Evolutionary conservation across 345 rosid species (phyloP).

Genomic region (Syzygium jambos): DNA sequence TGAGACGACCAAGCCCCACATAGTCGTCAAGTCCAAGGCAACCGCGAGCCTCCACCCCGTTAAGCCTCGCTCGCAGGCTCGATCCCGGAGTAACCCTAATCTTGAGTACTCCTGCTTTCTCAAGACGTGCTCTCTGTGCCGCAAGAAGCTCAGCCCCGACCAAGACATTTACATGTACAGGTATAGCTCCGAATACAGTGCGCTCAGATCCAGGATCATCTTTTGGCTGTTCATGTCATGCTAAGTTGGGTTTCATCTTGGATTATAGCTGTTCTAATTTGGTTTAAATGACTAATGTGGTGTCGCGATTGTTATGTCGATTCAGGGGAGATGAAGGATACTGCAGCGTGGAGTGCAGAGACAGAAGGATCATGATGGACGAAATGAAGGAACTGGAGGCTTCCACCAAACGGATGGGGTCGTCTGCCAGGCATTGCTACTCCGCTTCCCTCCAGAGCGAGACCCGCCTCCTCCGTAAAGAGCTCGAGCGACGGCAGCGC

Average conservation of each 20-base stretch:
- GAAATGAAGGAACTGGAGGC: conserved; percentile 25
- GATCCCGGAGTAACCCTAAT: too few relatives aligned
- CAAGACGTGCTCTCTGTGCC: conserved; percentile 53
- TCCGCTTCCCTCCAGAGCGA: conserved; percentile 15
- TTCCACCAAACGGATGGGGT: conserved; percentile 28
- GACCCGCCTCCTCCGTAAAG: conserved; percentile 17
- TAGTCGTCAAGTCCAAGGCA: conserved; percentile 25
- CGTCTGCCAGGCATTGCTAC: conserved; percentile 25
- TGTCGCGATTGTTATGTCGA: neutral
- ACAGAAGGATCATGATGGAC: conserved; percentile 54
- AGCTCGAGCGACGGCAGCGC: conserved; percentile 19
- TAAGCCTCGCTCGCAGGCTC: neutral
- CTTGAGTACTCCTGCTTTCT: conserved; percentile 26
- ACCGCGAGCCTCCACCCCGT: conserved; percentile 6
- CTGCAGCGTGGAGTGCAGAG: conserved; percentile 68
- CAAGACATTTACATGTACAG: conserved; percentile 85
- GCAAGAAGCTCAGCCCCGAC: conserved; percentile 33
- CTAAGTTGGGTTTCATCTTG: neutral
- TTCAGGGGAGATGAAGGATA: conserved; percentile 71
- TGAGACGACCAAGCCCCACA: conserved; percentile 13
- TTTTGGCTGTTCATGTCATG: neutral
- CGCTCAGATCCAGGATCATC: neutral
- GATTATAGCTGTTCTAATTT: neutral
- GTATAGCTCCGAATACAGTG: conserved; percentile 9
- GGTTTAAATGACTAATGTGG: neutral